These are phyloP conservation scores for Mallotus japonicus DNA, from an alignment of 441 rosid genomes.

Conservation along the genomic window DNA sequence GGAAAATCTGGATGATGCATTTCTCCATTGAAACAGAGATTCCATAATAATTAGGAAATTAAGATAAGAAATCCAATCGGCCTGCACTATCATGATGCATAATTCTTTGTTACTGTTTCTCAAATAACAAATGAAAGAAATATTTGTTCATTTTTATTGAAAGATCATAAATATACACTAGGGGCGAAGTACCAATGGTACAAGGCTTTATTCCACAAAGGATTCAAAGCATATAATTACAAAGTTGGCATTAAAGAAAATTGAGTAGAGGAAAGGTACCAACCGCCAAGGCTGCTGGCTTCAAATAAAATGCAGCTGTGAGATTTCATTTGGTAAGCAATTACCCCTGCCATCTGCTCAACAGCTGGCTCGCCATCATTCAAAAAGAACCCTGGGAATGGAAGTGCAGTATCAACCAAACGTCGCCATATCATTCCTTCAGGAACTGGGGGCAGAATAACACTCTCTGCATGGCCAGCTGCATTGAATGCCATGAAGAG, in stretches of 20 bases:
- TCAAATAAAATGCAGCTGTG: constrained; percentile 79
- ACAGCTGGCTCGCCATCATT: constrained; percentile 46
- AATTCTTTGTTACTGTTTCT: too few relatives aligned
- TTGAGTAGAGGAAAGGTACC: constrained; percentile 14
- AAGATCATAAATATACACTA: background rate
- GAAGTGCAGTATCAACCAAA: constrained; percentile 76
- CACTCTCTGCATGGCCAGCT: constrained; percentile 38
- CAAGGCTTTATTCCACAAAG: constrained; percentile 14
- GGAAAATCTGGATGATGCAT: too few relatives aligned
- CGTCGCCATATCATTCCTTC: constrained; percentile 65
- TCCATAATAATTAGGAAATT: too few relatives aligned
- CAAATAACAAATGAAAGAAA: background rate
- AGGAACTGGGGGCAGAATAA: constrained; percentile 51
- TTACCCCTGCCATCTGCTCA: constrained; percentile 47
- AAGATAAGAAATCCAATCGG: too few relatives aligned
- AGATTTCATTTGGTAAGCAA: constrained; percentile 67
- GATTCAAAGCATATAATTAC: constrained; percentile 12
- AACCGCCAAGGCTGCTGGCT: constrained; percentile 37
- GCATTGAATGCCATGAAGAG: constrained; percentile 71
- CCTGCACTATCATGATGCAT: too few relatives aligned
- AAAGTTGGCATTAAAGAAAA: constrained; percentile 14
- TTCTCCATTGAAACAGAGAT: too few relatives aligned
- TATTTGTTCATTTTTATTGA: background rate
- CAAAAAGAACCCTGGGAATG: constrained; percentile 78
- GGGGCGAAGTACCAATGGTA: background rate